phyloP scores from a whole-genome alignment of 331 rosid species.

The Stylosanthes scabra region DNA sequence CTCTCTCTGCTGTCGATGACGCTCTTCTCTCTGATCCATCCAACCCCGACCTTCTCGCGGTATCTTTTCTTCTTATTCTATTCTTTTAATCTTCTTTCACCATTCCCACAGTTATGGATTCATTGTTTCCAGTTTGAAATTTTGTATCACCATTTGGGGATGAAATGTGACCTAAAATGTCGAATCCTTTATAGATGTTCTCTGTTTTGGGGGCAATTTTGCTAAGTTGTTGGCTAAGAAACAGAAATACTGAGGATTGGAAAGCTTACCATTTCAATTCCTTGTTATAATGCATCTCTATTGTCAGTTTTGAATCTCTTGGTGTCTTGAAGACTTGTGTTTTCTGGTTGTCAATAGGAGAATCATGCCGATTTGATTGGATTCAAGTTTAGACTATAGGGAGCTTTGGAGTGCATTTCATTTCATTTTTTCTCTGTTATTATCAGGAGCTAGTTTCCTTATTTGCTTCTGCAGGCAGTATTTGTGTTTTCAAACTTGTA shows the following conservation, averaged over 20 bases:
- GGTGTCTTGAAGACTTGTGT: neutral
- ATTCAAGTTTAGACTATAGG: neutral
- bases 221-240: neutral
- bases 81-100: neutral
- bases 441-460: neutral
- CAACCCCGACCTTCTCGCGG: constrained; percentile 76
- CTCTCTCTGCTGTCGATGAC: constrained; percentile 67
- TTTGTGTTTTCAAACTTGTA: neutral
- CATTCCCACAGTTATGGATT: neutral
- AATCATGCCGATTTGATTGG: constrained; percentile 17
- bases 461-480: neutral
- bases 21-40: constrained; percentile 76
- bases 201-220: constrained; percentile 3
- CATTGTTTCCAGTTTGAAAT: neutral
- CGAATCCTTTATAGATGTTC: neutral
- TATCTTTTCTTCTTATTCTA: neutral
- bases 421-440: constrained; percentile 1
- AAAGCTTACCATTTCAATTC: constrained; percentile 12
- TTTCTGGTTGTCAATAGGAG: constrained; percentile 5
- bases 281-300: neutral
- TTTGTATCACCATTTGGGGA: neutral
- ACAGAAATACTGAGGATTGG: constrained; percentile 18
- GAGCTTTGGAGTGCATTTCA: neutral
- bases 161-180: constrained; percentile 15
- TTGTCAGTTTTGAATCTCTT: neutral